These are phyloP conservation scores for Rossbeevera mucosa DNA, from an alignment of 768 basidiomycete genomes.

Conservation along the genomic window DNA sequence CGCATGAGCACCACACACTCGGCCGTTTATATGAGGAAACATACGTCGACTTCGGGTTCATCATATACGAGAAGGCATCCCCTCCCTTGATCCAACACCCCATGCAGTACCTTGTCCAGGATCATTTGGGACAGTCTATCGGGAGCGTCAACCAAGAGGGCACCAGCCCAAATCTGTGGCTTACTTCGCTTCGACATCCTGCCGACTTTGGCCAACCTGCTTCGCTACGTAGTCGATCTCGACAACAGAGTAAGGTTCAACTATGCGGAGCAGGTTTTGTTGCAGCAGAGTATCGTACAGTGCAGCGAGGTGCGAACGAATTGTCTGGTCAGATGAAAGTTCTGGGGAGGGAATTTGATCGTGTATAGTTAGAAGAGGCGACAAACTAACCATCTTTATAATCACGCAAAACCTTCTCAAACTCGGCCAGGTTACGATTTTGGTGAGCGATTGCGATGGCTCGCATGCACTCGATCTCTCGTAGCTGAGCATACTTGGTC, in stretches of 20 bases:
- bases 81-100: slow-evolving; percentile 94
- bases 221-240: slow-evolving; percentile 87
- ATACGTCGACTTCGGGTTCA: slow-evolving; percentile 75
- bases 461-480: slow-evolving; percentile 94
- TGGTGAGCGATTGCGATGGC: slow-evolving; percentile 93
- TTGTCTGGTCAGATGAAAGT: slow-evolving; percentile 91
- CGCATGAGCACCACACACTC: slow-evolving; percentile 1
- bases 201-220: slow-evolving; percentile 80
- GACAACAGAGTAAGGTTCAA: slow-evolving; percentile 92
- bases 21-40: slow-evolving; percentile 27
- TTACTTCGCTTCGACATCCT: slow-evolving; percentile 88
- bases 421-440: slow-evolving; percentile 82
- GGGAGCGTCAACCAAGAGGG: slow-evolving; percentile 2
- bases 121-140: slow-evolving; percentile 95
- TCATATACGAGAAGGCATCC: slow-evolving; percentile 92
- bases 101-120: slow-evolving; percentile 88
- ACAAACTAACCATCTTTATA: slow-evolving; percentile 66
- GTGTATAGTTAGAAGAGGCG: not conserved
- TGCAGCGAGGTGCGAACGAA: slow-evolving; percentile 89
- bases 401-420: slow-evolving; percentile 81
- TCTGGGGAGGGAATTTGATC: slow-evolving; percentile 43
- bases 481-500: slow-evolving; percentile 76
- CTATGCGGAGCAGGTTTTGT: slow-evolving; percentile 91
- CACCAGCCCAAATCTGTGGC: slow-evolving; percentile 20
- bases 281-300: slow-evolving; percentile 95